Conservation (phyloP, 441 rosid species). For the Omphalea diandra region DNA sequence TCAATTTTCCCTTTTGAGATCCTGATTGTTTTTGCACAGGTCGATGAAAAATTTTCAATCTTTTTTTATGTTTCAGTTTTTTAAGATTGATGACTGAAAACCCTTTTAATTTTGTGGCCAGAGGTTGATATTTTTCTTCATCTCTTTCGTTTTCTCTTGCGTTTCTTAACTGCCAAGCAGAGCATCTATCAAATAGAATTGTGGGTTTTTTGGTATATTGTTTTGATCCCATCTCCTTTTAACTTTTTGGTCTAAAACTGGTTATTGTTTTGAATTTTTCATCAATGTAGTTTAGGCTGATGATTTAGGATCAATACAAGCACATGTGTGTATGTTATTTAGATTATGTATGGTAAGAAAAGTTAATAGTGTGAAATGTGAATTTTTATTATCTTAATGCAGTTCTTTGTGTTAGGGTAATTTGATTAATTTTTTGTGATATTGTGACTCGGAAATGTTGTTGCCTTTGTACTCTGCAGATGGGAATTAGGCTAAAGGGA, state of each 20-base stretch:
- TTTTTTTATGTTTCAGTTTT: background rate
- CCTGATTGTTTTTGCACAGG: background rate
- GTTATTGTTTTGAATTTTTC: no score
- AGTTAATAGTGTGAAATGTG: background rate
- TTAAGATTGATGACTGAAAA: background rate
- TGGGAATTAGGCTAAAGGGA: conserved; percentile 37
- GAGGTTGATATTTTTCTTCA: background rate
- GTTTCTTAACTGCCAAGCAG: background rate
- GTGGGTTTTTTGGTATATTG: background rate
- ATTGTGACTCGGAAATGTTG: background rate
- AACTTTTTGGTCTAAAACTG: no score
- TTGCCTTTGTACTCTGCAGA: conserved; percentile 30
- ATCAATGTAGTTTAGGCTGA: conserved; percentile 5
- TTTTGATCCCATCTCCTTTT: background rate
- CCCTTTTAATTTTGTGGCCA: background rate
- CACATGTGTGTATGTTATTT: background rate
- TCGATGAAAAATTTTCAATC: background rate
- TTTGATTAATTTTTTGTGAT: background rate
- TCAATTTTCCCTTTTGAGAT: background rate
- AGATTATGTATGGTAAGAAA: background rate
- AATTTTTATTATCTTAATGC: background rate
- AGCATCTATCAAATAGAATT: conserved; percentile 7
- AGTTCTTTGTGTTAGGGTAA: background rate
- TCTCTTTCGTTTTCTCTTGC: background rate
- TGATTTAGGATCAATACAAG: background rate